These are phyloP conservation scores for Metschnikowia anglica DNA, from an alignment of 805 yeast genomes.

Conservation along the genomic window DNA sequence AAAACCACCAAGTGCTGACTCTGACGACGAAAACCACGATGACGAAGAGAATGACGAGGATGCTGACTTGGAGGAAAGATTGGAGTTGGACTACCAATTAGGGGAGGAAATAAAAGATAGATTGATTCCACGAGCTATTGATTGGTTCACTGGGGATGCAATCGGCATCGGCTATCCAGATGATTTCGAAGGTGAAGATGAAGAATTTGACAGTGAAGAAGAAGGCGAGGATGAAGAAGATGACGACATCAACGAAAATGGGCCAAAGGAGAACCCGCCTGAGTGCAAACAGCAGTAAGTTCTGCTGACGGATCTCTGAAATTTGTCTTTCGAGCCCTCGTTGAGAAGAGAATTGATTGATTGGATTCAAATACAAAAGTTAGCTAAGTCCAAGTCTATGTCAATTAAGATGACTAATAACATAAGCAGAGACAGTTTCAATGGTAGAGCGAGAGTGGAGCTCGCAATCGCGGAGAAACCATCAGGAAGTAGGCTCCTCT, in stretches of 20 bases:
- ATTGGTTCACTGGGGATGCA: constrained; percentile 98
- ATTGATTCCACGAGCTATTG: constrained; percentile 92
- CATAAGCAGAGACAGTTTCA: no score
- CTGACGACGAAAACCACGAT: constrained; percentile 51
- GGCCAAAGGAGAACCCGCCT: constrained; percentile 62
- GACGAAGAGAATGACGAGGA: constrained; percentile 61
- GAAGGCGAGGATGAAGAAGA: constrained; percentile 57
- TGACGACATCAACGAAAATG: constrained; percentile 56
- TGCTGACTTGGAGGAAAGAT: constrained; percentile 74
- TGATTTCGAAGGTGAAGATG: constrained; percentile 60
- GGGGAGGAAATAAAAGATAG: constrained; percentile 97
- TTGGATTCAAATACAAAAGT: neutral
- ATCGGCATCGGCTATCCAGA: constrained; percentile 65
- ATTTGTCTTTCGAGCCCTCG: neutral
- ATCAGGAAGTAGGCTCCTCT: neutral
- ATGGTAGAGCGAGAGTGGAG: no score
- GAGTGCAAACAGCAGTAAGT: constrained; percentile 70
- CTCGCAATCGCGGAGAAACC: no score
- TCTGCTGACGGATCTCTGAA: neutral
- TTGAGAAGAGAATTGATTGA: neutral
- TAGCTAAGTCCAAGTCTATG: neutral
- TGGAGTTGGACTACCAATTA: constrained; percentile 89
- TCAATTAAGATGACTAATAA: neutral
- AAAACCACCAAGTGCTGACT: constrained; percentile 58
- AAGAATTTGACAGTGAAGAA: constrained; percentile 36